Percentiles rank a stretch among this genome's conserved stretches.
Conservation (phyloP, 2,329 filamentous ascomycete species). For the Fusarium nelsonii region DNA sequence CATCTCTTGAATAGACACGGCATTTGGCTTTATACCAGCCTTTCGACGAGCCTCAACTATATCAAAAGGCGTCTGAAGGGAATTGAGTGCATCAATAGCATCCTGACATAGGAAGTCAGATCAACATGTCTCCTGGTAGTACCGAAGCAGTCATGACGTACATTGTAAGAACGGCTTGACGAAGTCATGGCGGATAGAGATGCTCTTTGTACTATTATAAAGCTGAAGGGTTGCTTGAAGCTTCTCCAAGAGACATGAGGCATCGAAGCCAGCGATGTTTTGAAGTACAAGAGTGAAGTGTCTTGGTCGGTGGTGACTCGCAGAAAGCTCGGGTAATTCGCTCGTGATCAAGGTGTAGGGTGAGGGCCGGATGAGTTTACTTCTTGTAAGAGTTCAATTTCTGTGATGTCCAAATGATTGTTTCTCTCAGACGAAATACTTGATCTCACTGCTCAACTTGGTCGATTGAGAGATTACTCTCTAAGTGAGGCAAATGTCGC, state of each 20-base stretch:
- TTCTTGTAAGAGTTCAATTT: neutral
- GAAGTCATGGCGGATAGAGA: slow-evolving; percentile 48
- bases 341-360: slow-evolving; percentile 11
- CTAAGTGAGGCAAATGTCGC: slow-evolving; percentile 11
- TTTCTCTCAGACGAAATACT: no score
- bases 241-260: slow-evolving; percentile 51
- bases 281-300: slow-evolving; percentile 13
- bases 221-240: slow-evolving; percentile 38
- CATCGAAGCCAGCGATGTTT: slow-evolving; percentile 46
- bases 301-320: slow-evolving; percentile 26
- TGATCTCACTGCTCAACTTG: neutral
- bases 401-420: neutral
- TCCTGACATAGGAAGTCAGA: slow-evolving; percentile 67
- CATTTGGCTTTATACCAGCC: slow-evolving; percentile 78
- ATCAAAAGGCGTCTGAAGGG: slow-evolving; percentile 88
- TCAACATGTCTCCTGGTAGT: neutral
- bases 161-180: slow-evolving; percentile 53
- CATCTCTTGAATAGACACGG: slow-evolving; percentile 81
- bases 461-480: slow-evolving; percentile 3
- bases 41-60: slow-evolving; percentile 83
- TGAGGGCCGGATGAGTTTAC: neutral
- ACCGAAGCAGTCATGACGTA: slow-evolving; percentile 16
- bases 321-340: slow-evolving; percentile 49
- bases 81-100: slow-evolving; percentile 87
- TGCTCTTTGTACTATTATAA: slow-evolving; percentile 29